Conservation (phyloP, 108 stramenopile species). For the Cylindrotheca fusiformis region DNA sequence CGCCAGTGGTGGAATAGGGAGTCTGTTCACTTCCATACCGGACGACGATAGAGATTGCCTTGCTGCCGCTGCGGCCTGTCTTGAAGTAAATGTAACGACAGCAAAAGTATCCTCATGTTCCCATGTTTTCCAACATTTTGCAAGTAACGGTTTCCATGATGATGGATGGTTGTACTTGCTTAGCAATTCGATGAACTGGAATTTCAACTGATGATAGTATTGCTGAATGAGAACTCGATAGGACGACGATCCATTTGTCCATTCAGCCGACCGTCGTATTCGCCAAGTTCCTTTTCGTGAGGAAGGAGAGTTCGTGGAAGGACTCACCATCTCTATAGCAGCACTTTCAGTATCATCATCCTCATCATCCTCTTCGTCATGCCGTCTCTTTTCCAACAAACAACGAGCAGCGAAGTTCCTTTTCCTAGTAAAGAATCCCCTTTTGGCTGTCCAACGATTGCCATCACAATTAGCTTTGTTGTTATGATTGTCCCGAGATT, state of each 20-base stretch:
- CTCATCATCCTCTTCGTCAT: not conserved
- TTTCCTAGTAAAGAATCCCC: not conserved
- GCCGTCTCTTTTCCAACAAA: not conserved
- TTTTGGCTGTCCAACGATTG: not conserved
- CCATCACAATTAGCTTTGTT: not conserved
- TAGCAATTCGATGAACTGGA: not conserved
- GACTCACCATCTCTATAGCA: not conserved
- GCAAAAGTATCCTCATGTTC: conserved; percentile 51
- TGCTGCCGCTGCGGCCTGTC: conserved; percentile 84
- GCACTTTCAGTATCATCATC: not conserved
- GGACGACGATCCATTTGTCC: no score
- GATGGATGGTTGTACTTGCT: not conserved
- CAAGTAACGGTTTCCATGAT: not conserved
- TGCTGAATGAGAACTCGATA: not conserved
- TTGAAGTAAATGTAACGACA: conserved; percentile 74
- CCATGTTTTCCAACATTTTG: not conserved
- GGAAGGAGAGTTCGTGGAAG: not conserved
- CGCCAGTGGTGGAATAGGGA: conserved; percentile 74
- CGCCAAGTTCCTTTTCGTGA: not conserved
- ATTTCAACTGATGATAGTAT: not conserved
- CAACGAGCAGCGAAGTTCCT: not conserved
- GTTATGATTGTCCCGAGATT: not conserved
- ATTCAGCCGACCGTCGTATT: not conserved
- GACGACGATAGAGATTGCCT: conserved; percentile 66
- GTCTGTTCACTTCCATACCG: conserved; percentile 57